Evolutionary conservation across 257 asterid genomes (phyloP), one percentile per base, ranked within the genome.

Genomic region (Leonotis leonurus): DNA sequence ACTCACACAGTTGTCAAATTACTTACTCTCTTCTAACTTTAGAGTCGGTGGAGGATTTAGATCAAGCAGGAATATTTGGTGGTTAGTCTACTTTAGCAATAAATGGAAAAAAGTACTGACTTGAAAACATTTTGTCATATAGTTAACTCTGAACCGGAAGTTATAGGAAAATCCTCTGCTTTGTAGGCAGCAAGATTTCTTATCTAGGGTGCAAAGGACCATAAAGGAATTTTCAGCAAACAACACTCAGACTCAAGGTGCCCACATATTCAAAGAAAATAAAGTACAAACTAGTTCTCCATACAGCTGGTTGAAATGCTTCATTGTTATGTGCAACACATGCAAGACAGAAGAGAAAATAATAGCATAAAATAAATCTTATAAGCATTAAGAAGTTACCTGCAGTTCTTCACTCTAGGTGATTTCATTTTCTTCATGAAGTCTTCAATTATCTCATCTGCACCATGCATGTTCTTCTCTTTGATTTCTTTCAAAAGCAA

Each of bases 371-470:
- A 6, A 4, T 46, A 56, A 4, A 55, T 41, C 3, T 35, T 18
- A 37, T 5, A n/a, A 63, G 48, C 27, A 36, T 6, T 36, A 48
- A 29, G 17, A 26, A 21, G 51, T 56, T 49, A 68, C 74, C 74
- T 4, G 53, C 45, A 43, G 56, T 45, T 30, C n/a, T 54, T 43
- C 63, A 41, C 63, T 81, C 81, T 73, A 24, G 74, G 60, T 18
- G 87, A 72, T 63, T 85, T 82, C 93, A 83, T 83, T 60, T 68
- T 78, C 78, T 85, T 90, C 80, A 85, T 85, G 39, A 30, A 44
- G 48, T 33, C 64, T 32, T 56, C 71, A 66, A 56, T 33, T 33
- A 43, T 21, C 50, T 69, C 84, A 37, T 83, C 95, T 68, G 74
- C 95, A 65, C 63, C 78, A 77, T 67, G 64, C 95, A 84, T 84